Conservation (phyloP, 768 basidiomycete species). For the Glaciozyma antarctica region DNA sequence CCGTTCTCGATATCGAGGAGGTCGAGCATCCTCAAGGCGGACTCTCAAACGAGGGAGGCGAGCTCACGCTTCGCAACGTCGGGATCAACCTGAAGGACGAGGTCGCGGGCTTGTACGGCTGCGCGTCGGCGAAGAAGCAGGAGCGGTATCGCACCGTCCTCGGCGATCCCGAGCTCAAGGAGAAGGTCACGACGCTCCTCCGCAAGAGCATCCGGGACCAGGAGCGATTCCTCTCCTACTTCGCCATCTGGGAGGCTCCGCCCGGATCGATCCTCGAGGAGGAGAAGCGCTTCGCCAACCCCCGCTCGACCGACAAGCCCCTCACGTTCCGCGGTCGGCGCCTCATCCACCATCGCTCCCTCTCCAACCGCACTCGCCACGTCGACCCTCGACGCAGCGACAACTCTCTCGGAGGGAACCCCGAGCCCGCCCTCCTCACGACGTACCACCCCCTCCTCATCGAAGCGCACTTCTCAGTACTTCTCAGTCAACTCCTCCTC, state of each 20-base stretch:
- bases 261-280: constrained; percentile 9
- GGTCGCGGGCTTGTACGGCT: constrained; percentile 58
- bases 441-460: constrained; percentile 85
- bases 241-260: constrained; percentile 38
- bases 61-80: constrained; percentile 66
- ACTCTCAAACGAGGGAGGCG: constrained; percentile 54
- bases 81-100: constrained; percentile 42
- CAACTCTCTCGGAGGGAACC: constrained; percentile 25
- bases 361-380: constrained; percentile 19
- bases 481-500: constrained; percentile 65
- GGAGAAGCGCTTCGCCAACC: constrained; percentile 4
- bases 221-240: constrained; percentile 71
- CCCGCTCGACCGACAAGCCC: constrained; percentile 16
- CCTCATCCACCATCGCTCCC: constrained; percentile 26
- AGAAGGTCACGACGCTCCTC: constrained; percentile 52
- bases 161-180: constrained; percentile 50
- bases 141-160: constrained; percentile 57
- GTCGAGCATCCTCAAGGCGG: constrained; percentile 47
- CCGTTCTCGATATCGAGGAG: constrained; percentile 61
- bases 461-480: constrained; percentile 71
- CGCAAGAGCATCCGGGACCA: constrained; percentile 74
- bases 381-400: constrained; percentile 14
- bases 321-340: constrained; percentile 25
- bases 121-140: constrained; percentile 50
- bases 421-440: constrained; percentile 46